phyloP scores from a whole-genome alignment of 2,329 filamentous ascomycete species.

The Phialemonium atrogriseum region DNA sequence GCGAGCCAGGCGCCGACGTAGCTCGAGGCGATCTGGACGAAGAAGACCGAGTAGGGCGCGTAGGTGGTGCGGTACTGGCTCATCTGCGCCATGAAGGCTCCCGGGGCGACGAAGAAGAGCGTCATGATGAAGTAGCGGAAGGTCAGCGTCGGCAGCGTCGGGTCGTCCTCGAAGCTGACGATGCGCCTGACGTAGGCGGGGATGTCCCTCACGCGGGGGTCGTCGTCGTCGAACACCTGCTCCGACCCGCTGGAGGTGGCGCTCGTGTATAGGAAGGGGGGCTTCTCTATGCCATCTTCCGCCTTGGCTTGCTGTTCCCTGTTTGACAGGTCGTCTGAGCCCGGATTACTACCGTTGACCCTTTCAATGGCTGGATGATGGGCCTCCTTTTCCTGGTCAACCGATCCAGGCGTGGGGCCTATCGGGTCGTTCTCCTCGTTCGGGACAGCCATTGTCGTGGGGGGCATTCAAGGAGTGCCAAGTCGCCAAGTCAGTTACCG shows the following conservation, averaged over 20 bases:
- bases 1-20: constrained; percentile 46
- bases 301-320: constrained; percentile 2
- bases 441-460: too few species aligned
- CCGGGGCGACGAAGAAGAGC: constrained; percentile 46
- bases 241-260: constrained; percentile 13
- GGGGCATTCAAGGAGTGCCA: too few species aligned
- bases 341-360: too few species aligned
- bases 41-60: constrained; percentile 52
- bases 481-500: too few species aligned
- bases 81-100: constrained; percentile 49
- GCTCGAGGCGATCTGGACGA: constrained; percentile 50
- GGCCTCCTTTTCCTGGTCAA: too few species aligned
- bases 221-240: constrained; percentile 29
- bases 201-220: constrained; percentile 43
- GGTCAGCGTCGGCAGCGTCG: constrained; percentile 45
- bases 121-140: constrained; percentile 51
- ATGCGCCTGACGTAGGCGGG: constrained; percentile 47
- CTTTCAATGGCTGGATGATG: too few species aligned
- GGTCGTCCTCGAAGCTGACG: constrained; percentile 49
- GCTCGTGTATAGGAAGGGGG: constrained; percentile 12
- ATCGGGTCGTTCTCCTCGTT: too few species aligned
- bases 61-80: constrained; percentile 48
- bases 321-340: neutral
- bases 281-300: constrained; percentile 14
- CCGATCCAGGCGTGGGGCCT: too few species aligned